phyloP scores from a whole-genome alignment of 176 grass and related monocot genomes.

The sorghum (Sorghum bicolor) region DNA sequence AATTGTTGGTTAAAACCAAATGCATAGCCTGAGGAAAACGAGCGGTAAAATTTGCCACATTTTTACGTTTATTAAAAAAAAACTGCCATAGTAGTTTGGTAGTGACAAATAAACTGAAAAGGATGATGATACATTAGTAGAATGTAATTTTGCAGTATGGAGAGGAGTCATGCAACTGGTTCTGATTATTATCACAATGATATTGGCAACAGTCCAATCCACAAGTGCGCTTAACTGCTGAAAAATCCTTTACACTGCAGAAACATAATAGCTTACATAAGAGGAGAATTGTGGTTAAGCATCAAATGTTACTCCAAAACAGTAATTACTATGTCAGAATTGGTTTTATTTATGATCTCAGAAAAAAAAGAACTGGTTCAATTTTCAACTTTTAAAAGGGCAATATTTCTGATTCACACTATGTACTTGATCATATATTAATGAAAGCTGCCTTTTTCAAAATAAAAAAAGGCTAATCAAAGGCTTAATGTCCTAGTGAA shows the following conservation, averaged over 20 bases:
- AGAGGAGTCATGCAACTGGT: not conserved
- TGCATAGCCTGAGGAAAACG: too few relatives aligned
- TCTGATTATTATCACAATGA: not conserved
- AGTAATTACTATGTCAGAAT: not conserved
- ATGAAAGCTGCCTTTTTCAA: not conserved
- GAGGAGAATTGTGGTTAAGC: not conserved
- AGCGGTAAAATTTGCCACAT: not conserved
- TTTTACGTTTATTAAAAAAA: not conserved
- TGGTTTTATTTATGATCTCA: not conserved
- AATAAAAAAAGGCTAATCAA: not conserved
- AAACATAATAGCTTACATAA: not conserved
- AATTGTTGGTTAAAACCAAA: too few relatives aligned
- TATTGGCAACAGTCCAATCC: too few relatives aligned
- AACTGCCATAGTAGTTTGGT: not conserved
- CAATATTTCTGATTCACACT: not conserved
- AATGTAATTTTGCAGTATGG: not conserved
- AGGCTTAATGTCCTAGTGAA: not conserved
- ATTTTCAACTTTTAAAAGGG: not conserved
- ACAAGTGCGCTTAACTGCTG: not conserved
- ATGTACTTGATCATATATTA: not conserved
- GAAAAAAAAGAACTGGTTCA: not conserved
- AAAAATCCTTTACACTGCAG: not conserved
- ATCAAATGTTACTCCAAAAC: not conserved
- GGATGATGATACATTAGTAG: not conserved
- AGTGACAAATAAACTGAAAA: not conserved